Evolutionary conservation across 306 rosid genomes (phyloP).

Genomic region (Fragaria ananassa): DNA sequence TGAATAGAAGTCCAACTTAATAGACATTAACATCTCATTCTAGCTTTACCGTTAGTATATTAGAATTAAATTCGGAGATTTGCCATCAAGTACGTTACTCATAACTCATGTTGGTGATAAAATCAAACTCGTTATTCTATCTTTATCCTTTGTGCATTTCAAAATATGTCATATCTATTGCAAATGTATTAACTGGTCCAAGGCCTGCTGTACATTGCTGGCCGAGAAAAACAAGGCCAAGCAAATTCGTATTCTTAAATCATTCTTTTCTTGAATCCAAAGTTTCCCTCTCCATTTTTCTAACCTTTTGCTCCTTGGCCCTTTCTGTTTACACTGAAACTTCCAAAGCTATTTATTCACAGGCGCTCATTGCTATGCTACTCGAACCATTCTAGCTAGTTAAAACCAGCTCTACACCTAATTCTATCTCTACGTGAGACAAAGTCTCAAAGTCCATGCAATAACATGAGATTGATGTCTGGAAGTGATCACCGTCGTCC

Average conservation of each 20-base stretch:
- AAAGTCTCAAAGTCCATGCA: constrained; percentile 9
- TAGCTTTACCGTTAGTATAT: no score
- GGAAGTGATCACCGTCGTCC: constrained; percentile 5
- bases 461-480: constrained; percentile 30
- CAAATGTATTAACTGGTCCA: background rate
- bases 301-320: background rate
- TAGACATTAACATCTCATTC: no score
- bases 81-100: no score
- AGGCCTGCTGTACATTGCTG: background rate
- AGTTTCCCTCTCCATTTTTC: background rate
- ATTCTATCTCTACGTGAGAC: background rate
- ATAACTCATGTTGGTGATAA: background rate
- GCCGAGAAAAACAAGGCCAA: constrained; percentile 16
- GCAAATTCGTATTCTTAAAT: background rate
- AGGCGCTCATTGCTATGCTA: constrained; percentile 5
- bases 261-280: background rate
- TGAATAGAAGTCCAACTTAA: no score
- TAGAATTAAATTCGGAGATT: no score
- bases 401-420: background rate
- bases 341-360: background rate
- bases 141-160: background rate
- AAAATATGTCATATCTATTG: background rate
- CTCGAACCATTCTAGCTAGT: background rate
- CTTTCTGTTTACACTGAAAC: constrained; percentile 4
- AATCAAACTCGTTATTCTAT: background rate